phyloP scores from a whole-genome alignment of 345 rosid genomes.

The Clausena lansium region DNA sequence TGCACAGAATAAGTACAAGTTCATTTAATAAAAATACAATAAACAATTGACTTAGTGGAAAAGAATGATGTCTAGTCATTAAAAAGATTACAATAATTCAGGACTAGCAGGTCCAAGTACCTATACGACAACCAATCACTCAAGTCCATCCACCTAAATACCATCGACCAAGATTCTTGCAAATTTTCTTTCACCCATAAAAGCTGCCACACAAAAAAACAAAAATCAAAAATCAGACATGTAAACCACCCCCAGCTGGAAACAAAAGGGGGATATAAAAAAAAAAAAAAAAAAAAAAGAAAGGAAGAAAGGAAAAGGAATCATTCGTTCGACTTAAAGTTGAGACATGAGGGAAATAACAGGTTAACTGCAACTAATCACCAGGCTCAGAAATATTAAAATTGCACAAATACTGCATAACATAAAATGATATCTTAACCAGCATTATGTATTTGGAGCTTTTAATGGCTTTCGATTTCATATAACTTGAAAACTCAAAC shows the following conservation, averaged over 20 bases:
- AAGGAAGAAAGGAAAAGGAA: too few species aligned
- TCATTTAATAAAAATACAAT: neutral
- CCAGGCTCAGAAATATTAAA: conserved; percentile 5
- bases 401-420: neutral
- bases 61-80: conserved; percentile 7
- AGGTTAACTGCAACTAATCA: neutral
- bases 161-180: conserved; percentile 93
- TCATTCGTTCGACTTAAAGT: neutral
- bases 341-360: neutral
- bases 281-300: too few species aligned
- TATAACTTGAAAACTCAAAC: neutral
- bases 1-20: conserved; percentile 1
- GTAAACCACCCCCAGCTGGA: too few species aligned
- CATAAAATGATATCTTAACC: neutral
- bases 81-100: conserved; percentile 1
- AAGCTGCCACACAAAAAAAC: conserved; percentile 49
- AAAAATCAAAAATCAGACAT: too few species aligned
- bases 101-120: conserved; percentile 27
- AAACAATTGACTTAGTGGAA: conserved; percentile 1
- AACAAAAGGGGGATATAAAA: neutral
- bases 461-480: neutral
- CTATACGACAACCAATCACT: conserved; percentile 98
- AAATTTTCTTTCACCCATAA: conserved; percentile 98
- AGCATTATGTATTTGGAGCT: neutral
- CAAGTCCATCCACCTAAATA: conserved; percentile 96